phyloP scores from a whole-genome alignment of 2,329 filamentous ascomycete genomes.

The Bipolaris bicolor region DNA sequence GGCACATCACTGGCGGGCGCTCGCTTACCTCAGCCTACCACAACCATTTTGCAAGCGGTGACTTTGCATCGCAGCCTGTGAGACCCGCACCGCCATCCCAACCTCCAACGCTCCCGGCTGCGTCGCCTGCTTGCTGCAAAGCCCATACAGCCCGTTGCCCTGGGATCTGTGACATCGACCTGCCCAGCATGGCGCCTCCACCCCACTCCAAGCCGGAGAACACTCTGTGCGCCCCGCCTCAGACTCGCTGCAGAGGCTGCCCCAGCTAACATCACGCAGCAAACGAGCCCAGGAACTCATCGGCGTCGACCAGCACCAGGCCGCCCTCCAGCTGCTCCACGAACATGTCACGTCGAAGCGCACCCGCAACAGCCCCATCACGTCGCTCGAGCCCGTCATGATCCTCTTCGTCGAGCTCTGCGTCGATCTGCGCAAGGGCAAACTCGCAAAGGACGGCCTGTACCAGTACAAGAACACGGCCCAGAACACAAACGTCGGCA shows the following conservation, averaged over 20 bases:
- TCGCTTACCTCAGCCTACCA: slow-evolving; percentile 29
- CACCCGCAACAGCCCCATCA: slow-evolving; percentile 95
- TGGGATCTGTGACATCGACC: slow-evolving; percentile 31
- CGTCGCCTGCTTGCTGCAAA: slow-evolving; percentile 39
- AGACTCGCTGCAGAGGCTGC: neutral
- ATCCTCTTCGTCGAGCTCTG: slow-evolving; percentile 95
- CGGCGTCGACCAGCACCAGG: slow-evolving; percentile 90
- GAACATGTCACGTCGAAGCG: slow-evolving; percentile 99
- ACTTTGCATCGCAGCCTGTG: slow-evolving; percentile 26
- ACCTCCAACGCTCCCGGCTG: slow-evolving; percentile 24
- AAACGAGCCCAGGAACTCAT: slow-evolving; percentile 96
- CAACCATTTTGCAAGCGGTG: slow-evolving; percentile 23
- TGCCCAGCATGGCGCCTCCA: slow-evolving; percentile 82
- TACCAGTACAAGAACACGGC: slow-evolving; percentile 99
- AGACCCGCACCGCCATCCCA: slow-evolving; percentile 23
- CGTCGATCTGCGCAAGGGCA: slow-evolving; percentile 97
- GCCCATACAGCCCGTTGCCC: slow-evolving; percentile 37
- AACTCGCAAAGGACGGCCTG: slow-evolving; percentile 96
- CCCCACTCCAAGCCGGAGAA: slow-evolving; percentile 98
- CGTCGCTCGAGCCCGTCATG: slow-evolving; percentile 97
- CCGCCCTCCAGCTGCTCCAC: slow-evolving; percentile 92
- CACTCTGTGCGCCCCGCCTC: slow-evolving; percentile 66
- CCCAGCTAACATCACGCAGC: slow-evolving; percentile 25
- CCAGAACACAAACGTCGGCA: slow-evolving; percentile 97
- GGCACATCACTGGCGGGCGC: neutral